Evolutionary conservation across 2,329 filamentous ascomycete genomes (phyloP).

Genomic region (Xylariaceae sp.): DNA sequence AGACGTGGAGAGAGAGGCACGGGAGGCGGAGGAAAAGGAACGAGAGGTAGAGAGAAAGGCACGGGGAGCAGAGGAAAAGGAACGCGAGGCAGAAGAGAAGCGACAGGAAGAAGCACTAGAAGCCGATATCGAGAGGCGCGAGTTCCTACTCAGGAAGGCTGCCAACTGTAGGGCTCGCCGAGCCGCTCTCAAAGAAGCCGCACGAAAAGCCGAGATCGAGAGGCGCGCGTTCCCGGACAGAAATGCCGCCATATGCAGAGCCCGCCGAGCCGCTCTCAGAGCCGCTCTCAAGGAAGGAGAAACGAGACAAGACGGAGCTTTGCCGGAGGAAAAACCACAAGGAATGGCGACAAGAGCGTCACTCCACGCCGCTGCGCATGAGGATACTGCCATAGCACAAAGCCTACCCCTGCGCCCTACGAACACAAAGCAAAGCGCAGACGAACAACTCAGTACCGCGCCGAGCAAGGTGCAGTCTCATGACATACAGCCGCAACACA

Average conservation of each 20-base stretch:
- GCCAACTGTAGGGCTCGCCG: background rate
- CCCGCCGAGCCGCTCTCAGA: too few relatives aligned
- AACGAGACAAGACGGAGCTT: too few relatives aligned
- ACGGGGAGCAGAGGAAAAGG: too few relatives aligned
- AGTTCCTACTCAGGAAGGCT: background rate
- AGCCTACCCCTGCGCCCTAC: background rate
- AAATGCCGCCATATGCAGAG: too few relatives aligned
- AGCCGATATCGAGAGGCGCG: background rate
- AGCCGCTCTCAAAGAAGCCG: background rate
- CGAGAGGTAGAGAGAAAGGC: too few relatives aligned
- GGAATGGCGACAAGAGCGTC: too few relatives aligned
- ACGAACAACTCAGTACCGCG: too few relatives aligned
- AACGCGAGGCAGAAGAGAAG: background rate
- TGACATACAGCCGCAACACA: too few relatives aligned
- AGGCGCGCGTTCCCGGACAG: background rate
- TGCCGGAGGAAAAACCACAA: too few relatives aligned
- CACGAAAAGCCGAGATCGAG: background rate
- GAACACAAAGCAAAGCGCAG: background rate
- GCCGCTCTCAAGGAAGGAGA: too few relatives aligned
- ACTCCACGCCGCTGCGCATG: background rate
- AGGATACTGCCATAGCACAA: background rate
- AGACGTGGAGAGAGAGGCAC: too few relatives aligned
- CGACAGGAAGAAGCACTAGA: background rate
- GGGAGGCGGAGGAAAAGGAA: too few relatives aligned
- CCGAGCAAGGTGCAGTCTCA: background rate